phyloP scores from a whole-genome alignment of 2,329 filamentous ascomycete genomes.

The Calonectria henricotiae region DNA sequence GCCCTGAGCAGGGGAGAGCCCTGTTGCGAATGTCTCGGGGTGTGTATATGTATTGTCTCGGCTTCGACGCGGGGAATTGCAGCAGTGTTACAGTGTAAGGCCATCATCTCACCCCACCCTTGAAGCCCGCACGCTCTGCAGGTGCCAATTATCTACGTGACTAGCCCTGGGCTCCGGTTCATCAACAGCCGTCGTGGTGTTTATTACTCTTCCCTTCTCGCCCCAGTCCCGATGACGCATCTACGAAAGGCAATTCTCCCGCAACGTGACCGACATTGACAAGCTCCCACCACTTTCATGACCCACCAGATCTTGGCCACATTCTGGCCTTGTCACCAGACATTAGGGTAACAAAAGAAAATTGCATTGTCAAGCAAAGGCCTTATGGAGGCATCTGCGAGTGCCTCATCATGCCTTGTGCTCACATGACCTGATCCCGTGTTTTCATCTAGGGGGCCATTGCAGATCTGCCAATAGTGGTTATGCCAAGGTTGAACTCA shows the following conservation, averaged over 20 bases:
- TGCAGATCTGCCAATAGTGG: not conserved
- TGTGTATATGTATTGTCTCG: slow-evolving; percentile 32
- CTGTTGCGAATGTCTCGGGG: slow-evolving; percentile 38
- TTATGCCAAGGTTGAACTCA: not conserved
- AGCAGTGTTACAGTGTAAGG: slow-evolving; percentile 22
- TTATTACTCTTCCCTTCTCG: slow-evolving; percentile 3
- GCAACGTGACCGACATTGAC: slow-evolving; percentile 20
- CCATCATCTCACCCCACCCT: slow-evolving; percentile 34
- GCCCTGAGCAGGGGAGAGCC: slow-evolving; percentile 42
- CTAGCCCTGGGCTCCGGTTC: slow-evolving; percentile 33
- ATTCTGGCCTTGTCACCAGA: slow-evolving; percentile 26
- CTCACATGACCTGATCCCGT: slow-evolving; percentile 14
- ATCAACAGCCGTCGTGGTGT: slow-evolving; percentile 29
- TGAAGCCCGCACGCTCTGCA: slow-evolving; percentile 37
- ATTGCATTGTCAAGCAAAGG: not conserved
- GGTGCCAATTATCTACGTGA: slow-evolving; percentile 25
- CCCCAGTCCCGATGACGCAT: slow-evolving; percentile 17
- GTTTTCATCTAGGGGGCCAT: not conserved
- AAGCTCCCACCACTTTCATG: not conserved
- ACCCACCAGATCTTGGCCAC: slow-evolving; percentile 30
- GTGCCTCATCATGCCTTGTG: slow-evolving; percentile 8
- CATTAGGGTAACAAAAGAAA: slow-evolving; percentile 3
- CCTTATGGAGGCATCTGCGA: not conserved
- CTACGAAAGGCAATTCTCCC: slow-evolving; percentile 15
- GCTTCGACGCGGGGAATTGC: slow-evolving; percentile 47